Evolutionary conservation across 495 filamentous ascomycete species (phyloP).

Genomic region (Patellaria atrata): DNA sequence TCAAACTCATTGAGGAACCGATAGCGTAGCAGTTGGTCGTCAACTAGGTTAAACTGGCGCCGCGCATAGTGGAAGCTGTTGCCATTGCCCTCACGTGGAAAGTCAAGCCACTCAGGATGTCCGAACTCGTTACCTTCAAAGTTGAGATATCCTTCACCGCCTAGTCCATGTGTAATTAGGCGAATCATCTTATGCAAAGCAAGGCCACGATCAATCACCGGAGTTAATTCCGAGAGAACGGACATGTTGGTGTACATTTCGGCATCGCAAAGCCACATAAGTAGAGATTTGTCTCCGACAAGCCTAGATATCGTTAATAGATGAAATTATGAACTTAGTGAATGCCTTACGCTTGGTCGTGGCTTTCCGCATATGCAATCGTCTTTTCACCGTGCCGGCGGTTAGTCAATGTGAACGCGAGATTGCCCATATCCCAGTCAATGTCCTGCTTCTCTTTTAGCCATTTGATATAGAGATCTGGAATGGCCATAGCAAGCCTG

Average conservation of each 20-base stretch:
- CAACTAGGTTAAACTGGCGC: slow-evolving; percentile 83
- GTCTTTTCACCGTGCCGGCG: slow-evolving; percentile 94
- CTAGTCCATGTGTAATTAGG: slow-evolving; percentile 81
- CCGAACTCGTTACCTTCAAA: slow-evolving; percentile 99
- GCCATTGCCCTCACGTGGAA: slow-evolving; percentile 84
- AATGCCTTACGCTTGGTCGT: slow-evolving; percentile 85
- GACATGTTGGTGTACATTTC: slow-evolving; percentile 99
- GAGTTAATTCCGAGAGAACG: slow-evolving; percentile 61
- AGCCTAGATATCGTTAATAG: slow-evolving; percentile 44
- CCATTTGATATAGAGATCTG: slow-evolving; percentile 98
- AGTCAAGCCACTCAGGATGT: slow-evolving; percentile 98
- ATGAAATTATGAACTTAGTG: slow-evolving; percentile 1
- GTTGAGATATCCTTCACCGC: slow-evolving; percentile 94
- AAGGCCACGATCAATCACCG: slow-evolving; percentile 82
- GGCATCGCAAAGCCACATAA: slow-evolving; percentile 97
- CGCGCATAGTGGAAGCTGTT: slow-evolving; percentile 97
- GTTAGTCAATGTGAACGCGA: slow-evolving; percentile 80
- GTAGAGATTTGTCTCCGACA: slow-evolving; percentile 87
- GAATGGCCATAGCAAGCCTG: slow-evolving; percentile 91
- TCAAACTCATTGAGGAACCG: slow-evolving; percentile 91
- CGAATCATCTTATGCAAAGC: slow-evolving; percentile 94
- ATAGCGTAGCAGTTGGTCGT: slow-evolving; percentile 77
- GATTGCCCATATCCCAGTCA: slow-evolving; percentile 82
- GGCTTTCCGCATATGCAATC: slow-evolving; percentile 91
- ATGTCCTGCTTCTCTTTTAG: slow-evolving; percentile 84